Evolutionary conservation across 352 stramenopile species (phyloP), one percentile per base, ranked within the genome.

Genomic region (Aphanomyces cochlioides): DNA sequence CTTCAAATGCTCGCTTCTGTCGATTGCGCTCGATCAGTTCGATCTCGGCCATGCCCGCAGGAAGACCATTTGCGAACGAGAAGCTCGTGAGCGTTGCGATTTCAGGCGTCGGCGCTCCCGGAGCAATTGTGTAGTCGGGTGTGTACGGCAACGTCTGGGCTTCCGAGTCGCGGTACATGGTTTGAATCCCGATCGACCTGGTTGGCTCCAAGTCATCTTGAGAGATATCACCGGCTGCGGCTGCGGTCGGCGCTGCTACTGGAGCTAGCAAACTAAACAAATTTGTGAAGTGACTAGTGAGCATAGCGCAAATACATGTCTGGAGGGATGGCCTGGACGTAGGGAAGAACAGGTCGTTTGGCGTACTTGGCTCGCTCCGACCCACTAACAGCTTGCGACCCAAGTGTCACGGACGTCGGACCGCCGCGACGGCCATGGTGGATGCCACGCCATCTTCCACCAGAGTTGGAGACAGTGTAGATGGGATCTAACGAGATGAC

Each of bases 61-160:
- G 94, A 7, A 98, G 80, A 0, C 88, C 89, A 8, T 83, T 76
- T 13, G 72, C 74, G 69, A 90, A 77, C 5, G 53, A 83, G 36
- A 98, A 68, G 12, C 88, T 79, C 37, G 84, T 73, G 12, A 98
- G 79, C 58, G 85, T 81, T 38, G 94, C 74, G 21, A 98, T 80
- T 75, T 98, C 92, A 0, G 92, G 93, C 59, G 80, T 67, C 47
- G 73, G 70, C 40, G 72, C 73, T 37, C 78, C 85, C 60, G 83
- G 84, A 45, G 83, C 77, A 63, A 98, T 75, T 12, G 90, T 91
- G 67, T 90, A 98, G 67, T 97, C 90, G 1, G 93, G 94, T 38
- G 90, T 95, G 77, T 98, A 98, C 43, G 94, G 90, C 40, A 95
- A 83, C 17, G 94, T 98, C 76, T 98, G 93, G 7, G 87, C 90